Evolutionary conservation across 257 asterid genomes (phyloP).

Genomic region (Solanum ossicruentum): DNA sequence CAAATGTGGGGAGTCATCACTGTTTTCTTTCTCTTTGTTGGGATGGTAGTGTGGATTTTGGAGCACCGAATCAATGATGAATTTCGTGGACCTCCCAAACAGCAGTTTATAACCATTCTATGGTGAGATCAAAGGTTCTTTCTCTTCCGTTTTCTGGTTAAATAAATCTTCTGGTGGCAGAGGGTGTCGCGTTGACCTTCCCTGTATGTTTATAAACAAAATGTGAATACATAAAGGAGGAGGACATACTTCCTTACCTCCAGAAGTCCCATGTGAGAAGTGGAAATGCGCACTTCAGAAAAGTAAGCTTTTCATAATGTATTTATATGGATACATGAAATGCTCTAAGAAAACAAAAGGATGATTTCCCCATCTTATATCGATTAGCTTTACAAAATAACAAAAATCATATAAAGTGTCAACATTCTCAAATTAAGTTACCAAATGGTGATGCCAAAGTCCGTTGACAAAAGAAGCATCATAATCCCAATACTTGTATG

Average conservation of each 20-base stretch:
- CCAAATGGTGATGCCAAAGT: neutral
- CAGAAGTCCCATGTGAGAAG: neutral
- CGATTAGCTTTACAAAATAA: neutral
- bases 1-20: constrained; percentile 49
- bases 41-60: constrained; percentile 48
- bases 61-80: constrained; percentile 63
- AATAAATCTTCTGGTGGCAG: neutral
- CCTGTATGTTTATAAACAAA: neutral
- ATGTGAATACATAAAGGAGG: neutral
- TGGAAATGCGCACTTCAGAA: neutral
- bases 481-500: neutral
- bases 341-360: neutral
- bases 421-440: neutral
- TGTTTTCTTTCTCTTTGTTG: constrained; percentile 38
- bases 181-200: neutral
- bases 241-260: neutral
- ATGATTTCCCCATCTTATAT: neutral
- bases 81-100: constrained; percentile 63
- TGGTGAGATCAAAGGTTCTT: constrained; percentile 25
- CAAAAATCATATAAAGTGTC: neutral
- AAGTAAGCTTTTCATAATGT: neutral
- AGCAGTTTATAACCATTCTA: constrained; percentile 45
- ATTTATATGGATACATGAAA: neutral
- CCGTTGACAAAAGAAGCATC: neutral
- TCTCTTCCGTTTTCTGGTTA: neutral